Evolutionary conservation across 192 early-diverging fungal genomes (phyloP).

Genomic region (Borealophlyctis nickersoniae): DNA sequence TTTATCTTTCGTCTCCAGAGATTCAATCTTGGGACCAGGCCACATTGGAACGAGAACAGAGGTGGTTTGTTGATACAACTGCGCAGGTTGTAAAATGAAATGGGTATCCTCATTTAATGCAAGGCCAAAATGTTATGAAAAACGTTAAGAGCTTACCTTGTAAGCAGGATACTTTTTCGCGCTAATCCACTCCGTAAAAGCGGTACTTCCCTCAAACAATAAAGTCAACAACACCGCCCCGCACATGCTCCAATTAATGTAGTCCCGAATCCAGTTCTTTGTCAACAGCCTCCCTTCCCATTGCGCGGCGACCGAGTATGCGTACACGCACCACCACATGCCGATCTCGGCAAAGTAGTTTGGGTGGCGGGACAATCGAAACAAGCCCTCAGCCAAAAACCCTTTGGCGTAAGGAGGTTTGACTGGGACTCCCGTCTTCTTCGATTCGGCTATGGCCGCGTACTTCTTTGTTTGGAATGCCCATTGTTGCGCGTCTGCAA

Average conservation of each 20-base stretch:
- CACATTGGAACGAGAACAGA: slow-evolving; percentile 57
- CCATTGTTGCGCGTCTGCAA: slow-evolving; percentile 84
- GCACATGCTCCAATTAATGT: slow-evolving; percentile 29
- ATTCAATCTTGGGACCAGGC: no score
- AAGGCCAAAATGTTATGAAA: no score
- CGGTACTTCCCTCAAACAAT: slow-evolving; percentile 63
- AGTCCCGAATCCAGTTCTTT: not conserved
- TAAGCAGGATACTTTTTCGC: slow-evolving; percentile 75
- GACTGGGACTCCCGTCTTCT: slow-evolving; percentile 32
- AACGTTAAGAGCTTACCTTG: slow-evolving; percentile 26
- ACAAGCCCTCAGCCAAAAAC: slow-evolving; percentile 74
- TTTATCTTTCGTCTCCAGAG: no score
- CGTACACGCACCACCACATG: slow-evolving; percentile 49
- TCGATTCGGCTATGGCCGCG: slow-evolving; percentile 22
- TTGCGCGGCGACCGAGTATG: slow-evolving; percentile 54
- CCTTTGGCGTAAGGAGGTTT: slow-evolving; percentile 50
- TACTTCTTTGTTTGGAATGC: slow-evolving; percentile 56
- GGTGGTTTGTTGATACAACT: slow-evolving; percentile 55
- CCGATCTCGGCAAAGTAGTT: slow-evolving; percentile 77
- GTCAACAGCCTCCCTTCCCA: not conserved
- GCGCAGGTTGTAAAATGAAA: not conserved
- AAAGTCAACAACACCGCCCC: slow-evolving; percentile 52
- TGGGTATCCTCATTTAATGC: not conserved
- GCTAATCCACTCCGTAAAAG: slow-evolving; percentile 54
- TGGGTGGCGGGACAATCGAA: slow-evolving; percentile 72